Conservation (phyloP, 257 asterid species). For the Solanum pinnatisectum region DNA sequence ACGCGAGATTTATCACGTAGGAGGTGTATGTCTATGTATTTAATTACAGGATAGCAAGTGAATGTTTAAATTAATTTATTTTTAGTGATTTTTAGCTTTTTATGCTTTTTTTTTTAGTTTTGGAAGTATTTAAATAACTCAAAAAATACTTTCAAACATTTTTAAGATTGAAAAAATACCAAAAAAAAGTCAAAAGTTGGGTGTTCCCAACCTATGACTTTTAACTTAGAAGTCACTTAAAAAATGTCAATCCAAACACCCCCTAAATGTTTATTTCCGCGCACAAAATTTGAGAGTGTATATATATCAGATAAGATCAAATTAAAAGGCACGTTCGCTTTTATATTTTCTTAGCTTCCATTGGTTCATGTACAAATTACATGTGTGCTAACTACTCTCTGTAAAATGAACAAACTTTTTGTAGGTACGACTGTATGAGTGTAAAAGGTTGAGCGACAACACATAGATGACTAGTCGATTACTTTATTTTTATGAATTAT, state of each 20-base stretch:
- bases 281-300: background rate
- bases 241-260: background rate
- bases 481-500: too few relatives aligned
- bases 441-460: background rate
- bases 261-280: background rate
- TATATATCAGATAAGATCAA: background rate
- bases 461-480: background rate
- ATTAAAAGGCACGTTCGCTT: background rate
- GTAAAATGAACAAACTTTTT: background rate
- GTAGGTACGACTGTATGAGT: background rate
- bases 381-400: background rate
- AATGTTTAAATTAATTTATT: too few relatives aligned
- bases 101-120: too few relatives aligned
- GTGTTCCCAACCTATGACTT: background rate
- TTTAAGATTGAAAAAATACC: too few relatives aligned
- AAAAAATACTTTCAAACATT: too few relatives aligned
- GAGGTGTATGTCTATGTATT: background rate
- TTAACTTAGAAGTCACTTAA: too few relatives aligned
- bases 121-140: too few relatives aligned
- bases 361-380: background rate
- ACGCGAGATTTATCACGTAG: fast-evolving
- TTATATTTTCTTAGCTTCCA: background rate
- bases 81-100: background rate
- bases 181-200: background rate
- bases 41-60: too few relatives aligned